Base-by-base conservation (phyloP, 2,329 filamentous ascomycete species). In the Ilyonectria sp. region DNA sequence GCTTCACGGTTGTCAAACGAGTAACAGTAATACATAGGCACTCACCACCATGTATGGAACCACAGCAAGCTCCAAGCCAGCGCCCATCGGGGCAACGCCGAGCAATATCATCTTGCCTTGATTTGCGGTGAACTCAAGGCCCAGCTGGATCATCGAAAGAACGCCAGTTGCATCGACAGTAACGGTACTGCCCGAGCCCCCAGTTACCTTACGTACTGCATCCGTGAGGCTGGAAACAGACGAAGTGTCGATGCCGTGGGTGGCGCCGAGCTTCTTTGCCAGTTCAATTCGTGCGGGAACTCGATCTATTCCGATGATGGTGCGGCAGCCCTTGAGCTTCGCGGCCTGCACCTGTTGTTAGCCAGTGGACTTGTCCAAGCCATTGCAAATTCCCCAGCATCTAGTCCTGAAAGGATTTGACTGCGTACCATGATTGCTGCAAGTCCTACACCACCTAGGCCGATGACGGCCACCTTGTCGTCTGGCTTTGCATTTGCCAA, bases 21-120 rank as follows among this genome's bases (percentile, higher is more conserved):
- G 11, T 3, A 2, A 15, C 6, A 2, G 17, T 11, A 40, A 40
- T 40, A 10, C 5, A 5, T 8, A 9, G 15, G 6, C 13, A 63
- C 60, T n/a, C 21, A 63, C 60, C 50, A 56, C 50, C 60, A 63
- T 63, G 23, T 63, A 56, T 17, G 50, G 60, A 50, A 63, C 60
- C 13, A 67, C 49, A 0, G 49, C 35, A 23, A 68, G 37, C 29
- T 60, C 49, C 15, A 68, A 21, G 1, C 50, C 35, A 4, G 65
- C 60, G 11, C 64, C 61, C 46, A 57, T 60, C 2, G 61, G 54
- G 2, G 60, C 60, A 57, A 65, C 61, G 3, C 65, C 65, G 11
- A 68, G 50, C 8, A 64, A 50, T 17, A 68, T 60, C 60, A 68
- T 65, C 35, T 68, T 64, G 23, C 65, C 65, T 21, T 60, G 55